Percentiles rank a stretch among this genome's conserved stretches.
phyloP scores from a whole-genome alignment of 2,329 filamentous ascomycete genomes.

The Amylocarpus encephaloides region DNA sequence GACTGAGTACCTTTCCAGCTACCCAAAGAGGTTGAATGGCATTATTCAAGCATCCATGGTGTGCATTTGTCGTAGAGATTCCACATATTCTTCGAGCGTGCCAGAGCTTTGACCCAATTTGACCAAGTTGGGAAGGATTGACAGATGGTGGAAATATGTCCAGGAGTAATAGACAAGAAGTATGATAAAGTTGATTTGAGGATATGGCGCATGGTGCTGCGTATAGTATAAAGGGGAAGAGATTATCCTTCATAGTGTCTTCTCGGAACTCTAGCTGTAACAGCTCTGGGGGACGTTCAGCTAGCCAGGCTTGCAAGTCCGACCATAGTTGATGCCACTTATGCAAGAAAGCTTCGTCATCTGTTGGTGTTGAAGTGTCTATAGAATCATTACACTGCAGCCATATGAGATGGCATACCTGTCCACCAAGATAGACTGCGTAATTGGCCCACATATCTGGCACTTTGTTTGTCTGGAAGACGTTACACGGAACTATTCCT shows the following conservation, averaged over 20 bases:
- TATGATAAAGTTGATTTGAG: conserved; percentile 51
- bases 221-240: conserved; percentile 38
- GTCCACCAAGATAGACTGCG: conserved; percentile 49
- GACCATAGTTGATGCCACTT: conserved; percentile 45
- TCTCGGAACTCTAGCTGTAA: conserved; percentile 6
- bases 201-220: conserved; percentile 49
- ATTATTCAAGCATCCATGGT: conserved; percentile 50
- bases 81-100: conserved; percentile 50
- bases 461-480: neutral
- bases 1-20: conserved; percentile 47
- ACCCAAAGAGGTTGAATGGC: conserved; percentile 53
- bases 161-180: conserved; percentile 46
- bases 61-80: conserved; percentile 49
- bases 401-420: conserved; percentile 44
- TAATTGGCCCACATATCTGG: conserved; percentile 55
- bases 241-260: neutral
- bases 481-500: conserved; percentile 15
- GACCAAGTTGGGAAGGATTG: conserved; percentile 30
- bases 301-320: conserved; percentile 43
- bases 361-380: conserved; percentile 40
- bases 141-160: conserved; percentile 37
- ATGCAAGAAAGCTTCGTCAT: conserved; percentile 34
- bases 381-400: conserved; percentile 43
- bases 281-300: conserved; percentile 41
- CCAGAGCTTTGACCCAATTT: conserved; percentile 40